Evolutionary conservation across 331 rosid species (phyloP).

Genomic region (Dryas integrifolia): DNA sequence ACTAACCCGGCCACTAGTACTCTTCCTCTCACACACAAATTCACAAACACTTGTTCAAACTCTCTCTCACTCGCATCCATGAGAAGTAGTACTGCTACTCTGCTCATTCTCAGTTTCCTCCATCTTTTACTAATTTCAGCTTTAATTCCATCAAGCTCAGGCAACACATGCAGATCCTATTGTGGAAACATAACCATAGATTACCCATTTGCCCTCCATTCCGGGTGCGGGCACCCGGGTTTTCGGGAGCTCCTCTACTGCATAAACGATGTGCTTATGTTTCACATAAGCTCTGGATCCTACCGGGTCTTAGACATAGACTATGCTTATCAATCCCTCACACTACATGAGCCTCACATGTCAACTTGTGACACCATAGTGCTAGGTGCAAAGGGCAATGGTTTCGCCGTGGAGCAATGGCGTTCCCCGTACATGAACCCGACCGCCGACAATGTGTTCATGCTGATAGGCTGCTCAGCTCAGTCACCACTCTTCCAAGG

Average conservation of each 20-base stretch:
- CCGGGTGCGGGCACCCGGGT: slow-evolving; percentile 98
- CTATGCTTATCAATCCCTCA: slow-evolving; percentile 74
- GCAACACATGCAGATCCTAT: slow-evolving; percentile 57
- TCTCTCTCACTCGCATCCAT: slow-evolving; percentile 27
- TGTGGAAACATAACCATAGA: slow-evolving; percentile 91
- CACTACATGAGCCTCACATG: slow-evolving; percentile 90
- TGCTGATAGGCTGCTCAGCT: slow-evolving; percentile 85
- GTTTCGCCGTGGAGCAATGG: slow-evolving; percentile 74
- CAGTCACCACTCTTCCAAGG: slow-evolving; percentile 85
- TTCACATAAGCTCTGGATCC: slow-evolving; percentile 86
- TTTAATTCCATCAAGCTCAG: slow-evolving; percentile 16
- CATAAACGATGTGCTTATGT: slow-evolving; percentile 85
- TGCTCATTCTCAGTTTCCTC: slow-evolving; percentile 29
- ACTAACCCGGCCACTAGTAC: neutral
- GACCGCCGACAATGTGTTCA: slow-evolving; percentile 68
- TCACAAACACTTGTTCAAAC: slow-evolving; percentile 17
- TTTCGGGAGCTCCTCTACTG: slow-evolving; percentile 81
- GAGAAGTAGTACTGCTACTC: slow-evolving; percentile 11
- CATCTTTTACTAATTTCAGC: slow-evolving; percentile 1
- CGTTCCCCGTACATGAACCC: slow-evolving; percentile 75
- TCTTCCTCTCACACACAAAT: neutral
- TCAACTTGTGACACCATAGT: slow-evolving; percentile 71
- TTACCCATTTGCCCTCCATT: slow-evolving; percentile 71
- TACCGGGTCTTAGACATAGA: slow-evolving; percentile 84
- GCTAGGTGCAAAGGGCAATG: slow-evolving; percentile 68